Percentiles rank a stretch among this genome's conserved stretches.
Conservation (phyloP, 2,329 filamentous ascomycete species). For the Xylaria sp. region DNA sequence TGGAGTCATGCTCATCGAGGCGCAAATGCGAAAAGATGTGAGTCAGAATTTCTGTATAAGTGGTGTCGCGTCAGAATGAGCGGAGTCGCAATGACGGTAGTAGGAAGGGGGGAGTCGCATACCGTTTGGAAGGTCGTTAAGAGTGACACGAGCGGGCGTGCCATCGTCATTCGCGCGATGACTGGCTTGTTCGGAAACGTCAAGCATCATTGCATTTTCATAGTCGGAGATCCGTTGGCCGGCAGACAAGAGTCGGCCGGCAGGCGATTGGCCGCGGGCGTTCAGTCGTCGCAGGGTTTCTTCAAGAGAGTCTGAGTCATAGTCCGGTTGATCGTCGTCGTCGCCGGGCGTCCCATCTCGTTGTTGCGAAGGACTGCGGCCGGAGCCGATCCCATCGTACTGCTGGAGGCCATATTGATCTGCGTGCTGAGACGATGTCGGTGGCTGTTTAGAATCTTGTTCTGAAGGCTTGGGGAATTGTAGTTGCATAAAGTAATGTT, state of each 20-base stretch:
- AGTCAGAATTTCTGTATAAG: slow-evolving; percentile 72
- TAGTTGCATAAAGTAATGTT: slow-evolving; percentile 60
- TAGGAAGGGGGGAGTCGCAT: slow-evolving; percentile 27
- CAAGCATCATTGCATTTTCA: slow-evolving; percentile 52
- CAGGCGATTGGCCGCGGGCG: slow-evolving; percentile 27
- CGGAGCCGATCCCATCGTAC: slow-evolving; percentile 38
- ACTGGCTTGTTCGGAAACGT: slow-evolving; percentile 45
- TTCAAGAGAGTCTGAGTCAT: slow-evolving; percentile 40
- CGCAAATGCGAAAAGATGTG: slow-evolving; percentile 87
- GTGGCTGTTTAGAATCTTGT: slow-evolving; percentile 30
- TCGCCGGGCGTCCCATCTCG: slow-evolving; percentile 32
- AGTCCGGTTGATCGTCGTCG: slow-evolving; percentile 29
- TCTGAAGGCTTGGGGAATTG: slow-evolving; percentile 40
- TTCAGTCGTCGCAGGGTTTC: slow-evolving; percentile 51
- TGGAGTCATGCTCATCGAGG: slow-evolving; percentile 73
- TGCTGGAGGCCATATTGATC: slow-evolving; percentile 57
- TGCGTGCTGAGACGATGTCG: slow-evolving; percentile 31
- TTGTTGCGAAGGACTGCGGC: slow-evolving; percentile 31
- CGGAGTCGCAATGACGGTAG: slow-evolving; percentile 13
- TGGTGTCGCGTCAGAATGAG: slow-evolving; percentile 21
- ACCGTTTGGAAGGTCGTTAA: slow-evolving; percentile 76
- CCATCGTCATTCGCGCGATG: slow-evolving; percentile 35
- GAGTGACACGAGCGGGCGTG: slow-evolving; percentile 38
- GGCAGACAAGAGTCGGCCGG: slow-evolving; percentile 31
- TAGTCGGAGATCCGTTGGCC: slow-evolving; percentile 56